These are phyloP conservation scores for Yarrowia osloensis DNA, from an alignment of 805 yeast genomes.

Conservation along the genomic window DNA sequence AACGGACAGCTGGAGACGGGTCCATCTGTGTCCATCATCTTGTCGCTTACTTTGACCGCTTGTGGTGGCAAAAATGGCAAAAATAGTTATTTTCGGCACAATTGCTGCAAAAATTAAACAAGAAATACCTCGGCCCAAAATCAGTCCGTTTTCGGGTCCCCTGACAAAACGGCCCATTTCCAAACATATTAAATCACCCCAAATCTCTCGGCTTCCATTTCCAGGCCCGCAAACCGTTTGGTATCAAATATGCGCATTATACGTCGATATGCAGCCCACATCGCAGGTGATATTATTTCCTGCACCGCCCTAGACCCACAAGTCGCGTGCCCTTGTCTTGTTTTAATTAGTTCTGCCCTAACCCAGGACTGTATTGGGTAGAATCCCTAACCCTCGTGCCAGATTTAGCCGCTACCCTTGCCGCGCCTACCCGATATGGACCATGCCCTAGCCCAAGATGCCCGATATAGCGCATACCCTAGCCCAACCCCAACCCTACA, in stretches of 20 bases:
- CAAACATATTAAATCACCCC: no score
- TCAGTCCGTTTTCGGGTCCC: no score
- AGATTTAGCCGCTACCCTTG: neutral
- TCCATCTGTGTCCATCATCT: no score
- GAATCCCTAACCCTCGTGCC: neutral
- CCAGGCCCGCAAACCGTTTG: neutral
- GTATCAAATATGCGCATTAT: neutral
- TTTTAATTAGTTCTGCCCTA: neutral
- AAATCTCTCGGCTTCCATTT: no score
- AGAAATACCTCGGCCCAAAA: no score
- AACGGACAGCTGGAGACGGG: no score
- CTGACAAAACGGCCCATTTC: no score
- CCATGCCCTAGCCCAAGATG: neutral
- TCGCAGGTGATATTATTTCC: neutral
- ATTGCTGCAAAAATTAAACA: no score
- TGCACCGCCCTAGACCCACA: constrained; percentile 2
- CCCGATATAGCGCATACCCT: neutral
- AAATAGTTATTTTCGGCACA: no score
- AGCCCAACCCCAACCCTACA: neutral
- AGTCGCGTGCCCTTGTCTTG: constrained; percentile 1
- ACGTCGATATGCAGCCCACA: neutral
- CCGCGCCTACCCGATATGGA: neutral
- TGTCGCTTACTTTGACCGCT: no score
- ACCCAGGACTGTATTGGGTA: neutral
- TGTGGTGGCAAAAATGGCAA: no score